Conservation (phyloP, 2,329 filamentous ascomycete species). For the Colletotrichum falcatum region DNA sequence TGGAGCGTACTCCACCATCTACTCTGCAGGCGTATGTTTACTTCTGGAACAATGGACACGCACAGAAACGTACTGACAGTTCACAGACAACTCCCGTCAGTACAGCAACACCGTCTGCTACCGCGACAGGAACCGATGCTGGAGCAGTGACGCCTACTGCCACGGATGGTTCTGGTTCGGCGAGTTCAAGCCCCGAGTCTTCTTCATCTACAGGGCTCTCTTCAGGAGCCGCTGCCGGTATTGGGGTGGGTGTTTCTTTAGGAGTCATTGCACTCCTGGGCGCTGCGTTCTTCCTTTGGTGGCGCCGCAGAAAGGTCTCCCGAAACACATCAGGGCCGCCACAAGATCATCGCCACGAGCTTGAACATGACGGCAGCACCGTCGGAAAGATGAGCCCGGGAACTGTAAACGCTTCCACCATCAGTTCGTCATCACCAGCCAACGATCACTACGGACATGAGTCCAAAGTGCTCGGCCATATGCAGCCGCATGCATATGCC, state of each 20-base stretch:
- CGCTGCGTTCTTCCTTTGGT: slow-evolving; percentile 46
- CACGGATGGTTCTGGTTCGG: not conserved
- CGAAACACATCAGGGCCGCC: not conserved
- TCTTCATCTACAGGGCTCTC: slow-evolving; percentile 43
- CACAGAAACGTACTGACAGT: not conserved
- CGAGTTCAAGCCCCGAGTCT: slow-evolving; percentile 3
- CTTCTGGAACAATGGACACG: no score
- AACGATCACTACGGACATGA: slow-evolving; percentile 32
- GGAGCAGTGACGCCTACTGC: slow-evolving; percentile 8
- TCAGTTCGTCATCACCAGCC: not conserved
- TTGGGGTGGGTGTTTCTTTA: slow-evolving; percentile 47
- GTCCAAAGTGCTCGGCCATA: slow-evolving; percentile 22
- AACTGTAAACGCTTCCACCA: slow-evolving; percentile 19
- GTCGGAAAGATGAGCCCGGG: slow-evolving; percentile 21
- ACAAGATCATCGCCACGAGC: not conserved
- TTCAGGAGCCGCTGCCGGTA: slow-evolving; percentile 47
- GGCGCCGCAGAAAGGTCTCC: slow-evolving; percentile 43
- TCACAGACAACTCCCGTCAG: not conserved
- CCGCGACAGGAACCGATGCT: not conserved
- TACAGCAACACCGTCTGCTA: slow-evolving; percentile 7
- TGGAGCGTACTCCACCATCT: slow-evolving; percentile 50
- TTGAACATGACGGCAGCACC: slow-evolving; percentile 3
- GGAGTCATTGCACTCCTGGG: slow-evolving; percentile 45
- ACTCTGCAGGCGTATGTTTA: slow-evolving; percentile 45
- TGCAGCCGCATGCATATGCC: slow-evolving; percentile 28